These are phyloP conservation scores for Thyridium curvatum DNA, from an alignment of 2,329 filamentous ascomycete genomes.

Conservation along the genomic window DNA sequence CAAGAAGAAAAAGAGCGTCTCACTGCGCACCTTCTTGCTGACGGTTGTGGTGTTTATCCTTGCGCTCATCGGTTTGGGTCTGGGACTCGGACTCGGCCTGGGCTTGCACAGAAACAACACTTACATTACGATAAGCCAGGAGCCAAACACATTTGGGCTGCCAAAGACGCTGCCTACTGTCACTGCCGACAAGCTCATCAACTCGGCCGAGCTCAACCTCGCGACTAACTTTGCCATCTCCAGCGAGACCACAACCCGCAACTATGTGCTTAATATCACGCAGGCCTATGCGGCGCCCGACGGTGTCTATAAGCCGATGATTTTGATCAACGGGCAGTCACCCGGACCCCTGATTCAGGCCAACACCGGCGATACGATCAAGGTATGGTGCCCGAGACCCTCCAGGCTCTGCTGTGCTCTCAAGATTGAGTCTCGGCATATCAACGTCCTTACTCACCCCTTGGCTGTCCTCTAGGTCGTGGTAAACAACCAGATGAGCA, in stretches of 20 bases:
- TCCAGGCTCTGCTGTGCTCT: too few relatives aligned
- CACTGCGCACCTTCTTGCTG: not conserved
- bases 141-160: not conserved
- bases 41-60: slow-evolving; percentile 1
- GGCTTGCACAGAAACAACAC: not conserved
- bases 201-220: slow-evolving; percentile 16
- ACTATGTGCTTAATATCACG: slow-evolving; percentile 25
- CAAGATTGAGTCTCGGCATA: too few relatives aligned
- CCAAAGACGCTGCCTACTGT: not conserved
- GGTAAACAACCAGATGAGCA: slow-evolving; percentile 29
- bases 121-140: too few relatives aligned
- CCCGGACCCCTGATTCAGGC: slow-evolving; percentile 38
- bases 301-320: slow-evolving; percentile 28
- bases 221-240: slow-evolving; percentile 15
- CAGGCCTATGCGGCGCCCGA: slow-evolving; percentile 24
- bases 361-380: slow-evolving; percentile 33
- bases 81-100: slow-evolving; percentile 1
- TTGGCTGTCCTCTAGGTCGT: not conserved
- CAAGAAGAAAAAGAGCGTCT: not conserved
- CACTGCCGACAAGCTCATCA: slow-evolving; percentile 14
- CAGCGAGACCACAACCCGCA: slow-evolving; percentile 11
- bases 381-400: slow-evolving; percentile 23
- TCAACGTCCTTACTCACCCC: too few relatives aligned
- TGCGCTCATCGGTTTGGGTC: slow-evolving; percentile 1
- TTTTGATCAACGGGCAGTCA: slow-evolving; percentile 31